These are phyloP conservation scores for Eucalyptus coolabah DNA, from an alignment of 345 rosid species.

Conservation along the genomic window DNA sequence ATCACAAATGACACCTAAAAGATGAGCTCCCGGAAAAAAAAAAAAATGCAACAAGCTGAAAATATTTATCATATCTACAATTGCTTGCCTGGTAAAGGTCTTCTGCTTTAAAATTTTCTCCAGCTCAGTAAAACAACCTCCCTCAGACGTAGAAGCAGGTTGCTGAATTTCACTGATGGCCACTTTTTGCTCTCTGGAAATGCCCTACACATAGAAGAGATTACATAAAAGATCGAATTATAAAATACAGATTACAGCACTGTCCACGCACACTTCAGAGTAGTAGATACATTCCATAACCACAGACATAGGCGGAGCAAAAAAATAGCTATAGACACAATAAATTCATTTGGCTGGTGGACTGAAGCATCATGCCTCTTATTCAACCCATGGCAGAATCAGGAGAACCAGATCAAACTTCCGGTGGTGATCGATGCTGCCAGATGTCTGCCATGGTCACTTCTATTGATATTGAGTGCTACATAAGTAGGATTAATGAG, in stretches of 20 bases:
- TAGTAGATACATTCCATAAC: background rate
- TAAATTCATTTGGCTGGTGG: background rate
- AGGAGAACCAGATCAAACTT: background rate
- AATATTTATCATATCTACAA: background rate
- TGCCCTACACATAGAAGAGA: slow-evolving; percentile 4
- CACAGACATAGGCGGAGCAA: background rate
- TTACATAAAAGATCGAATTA: background rate
- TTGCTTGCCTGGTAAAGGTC: slow-evolving; percentile 64
- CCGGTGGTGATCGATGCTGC: background rate
- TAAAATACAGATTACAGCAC: background rate
- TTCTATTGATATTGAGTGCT: background rate
- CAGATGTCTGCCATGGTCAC: background rate
- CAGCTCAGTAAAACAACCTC: slow-evolving; percentile 28
- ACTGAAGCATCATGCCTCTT: background rate
- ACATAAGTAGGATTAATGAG: background rate
- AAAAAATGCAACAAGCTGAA: background rate
- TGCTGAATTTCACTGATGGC: slow-evolving; percentile 8
- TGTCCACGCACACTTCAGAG: background rate
- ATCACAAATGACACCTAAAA: background rate
- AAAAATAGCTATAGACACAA: background rate
- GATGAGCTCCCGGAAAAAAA: background rate
- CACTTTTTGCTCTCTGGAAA: slow-evolving; percentile 7
- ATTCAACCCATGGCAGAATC: background rate
- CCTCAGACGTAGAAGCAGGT: slow-evolving; percentile 3
- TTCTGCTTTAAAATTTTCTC: slow-evolving; percentile 55